phyloP scores from a whole-genome alignment of 495 filamentous ascomycete genomes.

The Neurospora sp. region DNA sequence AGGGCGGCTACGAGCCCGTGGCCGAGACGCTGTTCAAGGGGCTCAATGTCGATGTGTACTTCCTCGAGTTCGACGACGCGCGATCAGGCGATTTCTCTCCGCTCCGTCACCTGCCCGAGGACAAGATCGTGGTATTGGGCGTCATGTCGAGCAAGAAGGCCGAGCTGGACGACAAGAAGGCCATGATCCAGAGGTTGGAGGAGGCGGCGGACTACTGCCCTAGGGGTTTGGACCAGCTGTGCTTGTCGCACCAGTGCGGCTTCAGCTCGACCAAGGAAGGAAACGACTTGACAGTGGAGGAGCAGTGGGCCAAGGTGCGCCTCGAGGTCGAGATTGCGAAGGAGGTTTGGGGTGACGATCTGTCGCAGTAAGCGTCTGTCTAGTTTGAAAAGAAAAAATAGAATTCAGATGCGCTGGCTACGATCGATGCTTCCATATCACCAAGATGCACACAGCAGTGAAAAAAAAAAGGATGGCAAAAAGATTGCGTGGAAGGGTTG shows the following conservation, averaged over 20 bases:
- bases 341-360: constrained; percentile 37
- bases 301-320: constrained; percentile 44
- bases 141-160: constrained; percentile 58
- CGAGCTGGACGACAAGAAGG: constrained; percentile 50
- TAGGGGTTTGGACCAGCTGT: constrained; percentile 48
- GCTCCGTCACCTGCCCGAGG: constrained; percentile 48
- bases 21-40: constrained; percentile 55
- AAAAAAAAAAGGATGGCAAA: neutral
- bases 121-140: constrained; percentile 57
- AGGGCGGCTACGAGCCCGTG: constrained; percentile 59
- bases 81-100: constrained; percentile 58
- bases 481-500: neutral
- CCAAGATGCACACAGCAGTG: neutral
- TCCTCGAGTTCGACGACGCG: constrained; percentile 60
- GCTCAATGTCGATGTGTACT: constrained; percentile 57
- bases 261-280: constrained; percentile 57
- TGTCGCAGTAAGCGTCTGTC: constrained; percentile 21
- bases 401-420: neutral
- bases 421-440: neutral
- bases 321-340: constrained; percentile 38
- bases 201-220: constrained; percentile 53
- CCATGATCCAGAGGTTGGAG: constrained; percentile 46
- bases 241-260: constrained; percentile 58
- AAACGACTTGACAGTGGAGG: constrained; percentile 48
- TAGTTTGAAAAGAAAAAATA: neutral